Percentiles rank a stretch among this genome's conserved stretches.
These are phyloP conservation scores for Artomyces pyxidatus DNA, from an alignment of 768 basidiomycete genomes.

Conservation along the genomic window DNA sequence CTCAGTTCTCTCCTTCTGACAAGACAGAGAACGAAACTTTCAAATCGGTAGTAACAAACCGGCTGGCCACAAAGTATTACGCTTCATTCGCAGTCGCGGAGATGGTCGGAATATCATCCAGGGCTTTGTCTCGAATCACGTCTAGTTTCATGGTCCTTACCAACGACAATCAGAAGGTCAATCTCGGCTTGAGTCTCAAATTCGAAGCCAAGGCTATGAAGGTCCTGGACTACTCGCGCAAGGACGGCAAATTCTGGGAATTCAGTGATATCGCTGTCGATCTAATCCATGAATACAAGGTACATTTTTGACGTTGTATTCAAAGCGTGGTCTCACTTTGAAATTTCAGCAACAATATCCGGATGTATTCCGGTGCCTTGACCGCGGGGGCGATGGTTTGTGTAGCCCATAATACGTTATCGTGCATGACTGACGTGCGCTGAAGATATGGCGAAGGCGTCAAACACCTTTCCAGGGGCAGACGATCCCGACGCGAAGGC, in stretches of 20 bases:
- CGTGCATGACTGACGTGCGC: background rate
- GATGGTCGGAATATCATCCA: conserved; percentile 62
- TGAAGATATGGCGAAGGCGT: conserved; percentile 67
- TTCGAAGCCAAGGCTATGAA: conserved; percentile 93
- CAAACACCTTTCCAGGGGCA: conserved; percentile 45
- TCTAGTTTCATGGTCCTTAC: conserved; percentile 89
- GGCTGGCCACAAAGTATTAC: conserved; percentile 51
- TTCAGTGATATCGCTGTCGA: conserved; percentile 83
- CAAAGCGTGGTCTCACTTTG: background rate
- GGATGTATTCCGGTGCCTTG: conserved; percentile 69
- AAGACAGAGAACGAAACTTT: conserved; percentile 72
- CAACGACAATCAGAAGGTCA: conserved; percentile 69
- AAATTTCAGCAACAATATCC: conserved; percentile 62
- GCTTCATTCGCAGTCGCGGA: conserved; percentile 77
- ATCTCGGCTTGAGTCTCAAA: conserved; percentile 90
- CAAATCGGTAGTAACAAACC: conserved; percentile 50
- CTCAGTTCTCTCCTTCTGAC: conserved; percentile 83
- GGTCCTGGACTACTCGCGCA: conserved; percentile 86
- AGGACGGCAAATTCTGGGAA: conserved; percentile 84
- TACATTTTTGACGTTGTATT: conserved; percentile 16
- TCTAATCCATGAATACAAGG: conserved; percentile 81
- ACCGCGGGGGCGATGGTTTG: conserved; percentile 66
- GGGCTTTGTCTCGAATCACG: conserved; percentile 83
- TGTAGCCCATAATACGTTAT: conserved; percentile 3
- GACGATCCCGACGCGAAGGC: conserved; percentile 61